Conservation (phyloP, 2,329 filamentous ascomycete genomes). For the Triangularia setosa region DNA sequence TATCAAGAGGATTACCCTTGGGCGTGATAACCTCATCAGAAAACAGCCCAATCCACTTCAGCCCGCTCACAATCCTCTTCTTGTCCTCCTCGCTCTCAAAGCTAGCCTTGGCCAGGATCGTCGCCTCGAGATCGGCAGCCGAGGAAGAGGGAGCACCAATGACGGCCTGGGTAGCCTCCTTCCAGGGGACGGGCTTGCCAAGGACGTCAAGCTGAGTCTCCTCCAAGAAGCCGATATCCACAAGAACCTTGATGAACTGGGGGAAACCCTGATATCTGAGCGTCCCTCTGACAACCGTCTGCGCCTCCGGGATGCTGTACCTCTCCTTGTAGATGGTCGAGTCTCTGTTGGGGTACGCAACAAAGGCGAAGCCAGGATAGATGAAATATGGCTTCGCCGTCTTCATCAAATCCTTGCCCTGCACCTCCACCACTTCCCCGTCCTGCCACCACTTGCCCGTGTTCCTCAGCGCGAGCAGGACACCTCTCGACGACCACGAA, state of each 20-base stretch:
- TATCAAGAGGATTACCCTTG: slow-evolving; percentile 77
- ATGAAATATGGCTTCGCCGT: slow-evolving; percentile 86
- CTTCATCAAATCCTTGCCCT: slow-evolving; percentile 72
- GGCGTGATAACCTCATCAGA: slow-evolving; percentile 64
- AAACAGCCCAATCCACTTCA: slow-evolving; percentile 68
- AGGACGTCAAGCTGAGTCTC: slow-evolving; percentile 65
- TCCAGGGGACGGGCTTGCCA: slow-evolving; percentile 70
- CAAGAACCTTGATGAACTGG: slow-evolving; percentile 80
- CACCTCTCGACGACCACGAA: slow-evolving; percentile 74
- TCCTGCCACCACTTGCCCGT: slow-evolving; percentile 78
- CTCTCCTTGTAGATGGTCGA: slow-evolving; percentile 82
- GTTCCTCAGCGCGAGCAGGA: slow-evolving; percentile 82
- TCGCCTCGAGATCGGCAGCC: slow-evolving; percentile 66
- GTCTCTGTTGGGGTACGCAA: slow-evolving; percentile 92
- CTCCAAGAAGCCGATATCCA: slow-evolving; percentile 83
- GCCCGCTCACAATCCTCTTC: slow-evolving; percentile 63
- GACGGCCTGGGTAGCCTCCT: slow-evolving; percentile 76
- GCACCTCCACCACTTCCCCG: slow-evolving; percentile 67
- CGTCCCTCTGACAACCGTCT: slow-evolving; percentile 74
- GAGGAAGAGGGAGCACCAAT: slow-evolving; percentile 63
- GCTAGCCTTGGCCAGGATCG: slow-evolving; percentile 70
- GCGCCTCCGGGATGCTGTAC: slow-evolving; percentile 86
- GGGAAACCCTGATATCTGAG: slow-evolving; percentile 88
- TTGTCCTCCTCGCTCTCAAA: slow-evolving; percentile 69
- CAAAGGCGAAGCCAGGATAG: slow-evolving; percentile 80